These are phyloP conservation scores for Colletotrichum acutatum DNA, from an alignment of 2,329 filamentous ascomycete species.

Conservation along the genomic window DNA sequence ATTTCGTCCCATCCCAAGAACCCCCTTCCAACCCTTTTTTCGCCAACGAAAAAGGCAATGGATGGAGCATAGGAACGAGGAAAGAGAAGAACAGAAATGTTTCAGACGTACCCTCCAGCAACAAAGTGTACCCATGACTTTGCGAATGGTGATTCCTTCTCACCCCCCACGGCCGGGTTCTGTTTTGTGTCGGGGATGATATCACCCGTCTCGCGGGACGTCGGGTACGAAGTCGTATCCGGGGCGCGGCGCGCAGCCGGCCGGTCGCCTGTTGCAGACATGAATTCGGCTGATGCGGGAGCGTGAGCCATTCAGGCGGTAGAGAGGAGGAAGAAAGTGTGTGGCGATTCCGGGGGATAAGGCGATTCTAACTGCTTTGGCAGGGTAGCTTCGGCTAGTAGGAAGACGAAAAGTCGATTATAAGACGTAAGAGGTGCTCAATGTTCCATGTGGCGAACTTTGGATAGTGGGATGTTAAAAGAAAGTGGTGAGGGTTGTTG, in stretches of 20 bases:
- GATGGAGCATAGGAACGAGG: not conserved
- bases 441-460: not conserved
- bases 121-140: constrained; percentile 94
- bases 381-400: not conserved
- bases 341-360: not conserved
- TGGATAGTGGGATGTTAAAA: not conserved
- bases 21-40: not conserved
- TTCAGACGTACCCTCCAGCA: constrained; percentile 80
- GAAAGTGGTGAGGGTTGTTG: not conserved
- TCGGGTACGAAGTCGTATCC: constrained; percentile 34
- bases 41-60: not conserved
- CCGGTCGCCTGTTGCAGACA: constrained; percentile 45
- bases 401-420: not conserved
- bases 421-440: not conserved
- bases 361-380: not conserved
- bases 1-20: not conserved
- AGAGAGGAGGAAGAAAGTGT: not conserved
- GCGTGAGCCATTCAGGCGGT: constrained; percentile 45
- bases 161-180: constrained; percentile 37
- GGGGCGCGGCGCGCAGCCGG: constrained; percentile 31
- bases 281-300: constrained; percentile 41
- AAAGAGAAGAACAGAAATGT: constrained; percentile 20
- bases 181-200: constrained; percentile 56
- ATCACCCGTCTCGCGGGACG: constrained; percentile 70
- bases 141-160: constrained; percentile 62